Evolutionary conservation across 2,329 filamentous ascomycete genomes (phyloP), one percentile per base, ranked within the genome.

Genomic region (Claviceps humidiphila): DNA sequence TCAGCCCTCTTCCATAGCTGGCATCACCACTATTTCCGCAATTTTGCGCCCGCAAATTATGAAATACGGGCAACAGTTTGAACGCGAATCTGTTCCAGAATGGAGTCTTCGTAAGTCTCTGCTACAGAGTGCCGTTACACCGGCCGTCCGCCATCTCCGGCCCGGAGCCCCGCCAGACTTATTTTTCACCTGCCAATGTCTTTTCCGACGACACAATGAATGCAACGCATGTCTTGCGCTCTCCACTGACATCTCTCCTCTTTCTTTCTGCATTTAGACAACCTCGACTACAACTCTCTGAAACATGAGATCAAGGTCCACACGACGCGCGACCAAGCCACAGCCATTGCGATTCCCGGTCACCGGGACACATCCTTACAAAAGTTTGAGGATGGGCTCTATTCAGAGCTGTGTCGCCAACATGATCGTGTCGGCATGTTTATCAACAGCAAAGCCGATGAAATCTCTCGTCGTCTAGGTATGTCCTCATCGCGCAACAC

Each of bases 281-380:
- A 94, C 68, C 81, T 94, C 68, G 88, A 93, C 67, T 94, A 94
- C 74, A 88, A 91, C 66, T 85, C 86, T 48, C 77, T 94, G 57
- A 94, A 94, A 68, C 78, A 87, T 65, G 76, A 87, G 61, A 91
- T 94, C 73, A 93, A 91, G 66, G 78, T 78, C 55, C 80, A 89
- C 63, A 94, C 88, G 1, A 84, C 82, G 13, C 78, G 77, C 45
- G 80, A 84, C 66, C 80, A 85, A 60, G 84, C 82, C 48, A 74
- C 73, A 30, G 84, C 85, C 46, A 80, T 89, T 52, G 76, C 82
- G 20, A 90, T 93, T 51, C 87, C 87, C 1, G 86, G 86, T 16
- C 80, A 85, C 51, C 74, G 74, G 58, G 81, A 84, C 63, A 67
- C 72, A 8, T 68, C 73, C 1, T 72, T 85, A 24, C 66, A 70